These are phyloP conservation scores for Athelia psychrophila DNA, from an alignment of 1,284 basidiomycete genomes.

Conservation along the genomic window DNA sequence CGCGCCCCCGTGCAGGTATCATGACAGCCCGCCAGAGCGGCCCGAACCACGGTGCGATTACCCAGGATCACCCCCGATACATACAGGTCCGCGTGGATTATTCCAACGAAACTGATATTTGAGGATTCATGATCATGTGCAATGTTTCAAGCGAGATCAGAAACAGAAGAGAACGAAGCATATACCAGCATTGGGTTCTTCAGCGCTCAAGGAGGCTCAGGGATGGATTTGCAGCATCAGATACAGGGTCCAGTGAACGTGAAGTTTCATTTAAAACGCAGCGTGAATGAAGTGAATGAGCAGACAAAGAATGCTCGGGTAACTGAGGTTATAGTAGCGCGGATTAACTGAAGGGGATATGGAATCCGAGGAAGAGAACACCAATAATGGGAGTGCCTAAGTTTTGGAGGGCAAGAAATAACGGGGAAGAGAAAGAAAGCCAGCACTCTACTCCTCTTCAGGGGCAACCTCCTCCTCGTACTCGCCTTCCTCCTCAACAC, in stretches of 20 bases:
- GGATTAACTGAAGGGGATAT: neutral
- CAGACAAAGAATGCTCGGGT: neutral
- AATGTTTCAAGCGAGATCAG: too few relatives aligned
- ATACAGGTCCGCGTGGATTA: too few relatives aligned
- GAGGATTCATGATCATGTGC: too few relatives aligned
- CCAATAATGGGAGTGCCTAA: slow-evolving; percentile 31
- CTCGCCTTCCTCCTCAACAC: slow-evolving; percentile 78
- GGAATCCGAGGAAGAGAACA: slow-evolving; percentile 11
- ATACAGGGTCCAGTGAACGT: neutral
- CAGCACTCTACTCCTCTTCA: slow-evolving; percentile 52
- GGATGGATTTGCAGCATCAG: too few relatives aligned
- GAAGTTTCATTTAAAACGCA: slow-evolving; percentile 1
- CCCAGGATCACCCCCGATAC: too few relatives aligned
- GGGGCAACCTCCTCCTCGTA: slow-evolving; percentile 69
- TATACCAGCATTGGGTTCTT: too few relatives aligned
- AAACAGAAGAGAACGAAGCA: too few relatives aligned
- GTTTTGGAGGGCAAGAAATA: slow-evolving; percentile 24
- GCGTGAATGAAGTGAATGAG: neutral
- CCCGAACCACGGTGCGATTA: too few relatives aligned
- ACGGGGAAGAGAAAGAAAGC: slow-evolving; percentile 11
- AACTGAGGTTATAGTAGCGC: slow-evolving; percentile 1
- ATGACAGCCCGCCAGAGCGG: too few relatives aligned
- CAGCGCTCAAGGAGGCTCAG: too few relatives aligned
- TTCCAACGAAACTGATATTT: too few relatives aligned
- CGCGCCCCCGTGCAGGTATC: too few relatives aligned